phyloP scores from a whole-genome alignment of 306 rosid genomes.

The Pyrus pyrifolia region DNA sequence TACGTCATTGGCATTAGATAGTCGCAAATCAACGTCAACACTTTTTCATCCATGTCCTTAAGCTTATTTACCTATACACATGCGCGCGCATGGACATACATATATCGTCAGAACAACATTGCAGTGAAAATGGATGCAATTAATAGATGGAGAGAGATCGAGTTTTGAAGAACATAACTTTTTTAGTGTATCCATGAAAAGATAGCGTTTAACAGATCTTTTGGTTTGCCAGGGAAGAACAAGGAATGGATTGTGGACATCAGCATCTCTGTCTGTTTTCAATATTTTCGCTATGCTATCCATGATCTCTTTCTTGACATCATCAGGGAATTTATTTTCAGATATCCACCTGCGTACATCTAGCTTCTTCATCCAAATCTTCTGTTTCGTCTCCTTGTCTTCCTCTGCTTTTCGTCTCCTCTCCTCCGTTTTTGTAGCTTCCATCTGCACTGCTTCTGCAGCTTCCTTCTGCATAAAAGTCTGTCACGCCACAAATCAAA shows the following conservation, averaged over 20 bases:
- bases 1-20: no score
- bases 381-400: conserved; percentile 55
- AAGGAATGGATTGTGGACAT: conserved; percentile 24
- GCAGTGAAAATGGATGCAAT: neutral
- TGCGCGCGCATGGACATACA: no score
- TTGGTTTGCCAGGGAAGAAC: conserved; percentile 55
- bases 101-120: no score
- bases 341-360: conserved; percentile 12
- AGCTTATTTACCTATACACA: neutral
- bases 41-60: neutral
- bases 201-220: conserved; percentile 53
- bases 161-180: conserved; percentile 27
- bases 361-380: conserved; percentile 10
- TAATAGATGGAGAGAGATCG: neutral
- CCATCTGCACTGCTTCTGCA: neutral
- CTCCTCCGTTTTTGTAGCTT: conserved; percentile 31
- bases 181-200: conserved; percentile 45
- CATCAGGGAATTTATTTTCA: neutral
- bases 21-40: neutral
- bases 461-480: neutral
- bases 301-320: neutral
- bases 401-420: conserved; percentile 2
- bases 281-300: neutral
- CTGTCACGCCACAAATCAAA: neutral
- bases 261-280: conserved; percentile 3